Conservation (phyloP, 805 yeast species). For the Myxozyma lipomycoides region DNA sequence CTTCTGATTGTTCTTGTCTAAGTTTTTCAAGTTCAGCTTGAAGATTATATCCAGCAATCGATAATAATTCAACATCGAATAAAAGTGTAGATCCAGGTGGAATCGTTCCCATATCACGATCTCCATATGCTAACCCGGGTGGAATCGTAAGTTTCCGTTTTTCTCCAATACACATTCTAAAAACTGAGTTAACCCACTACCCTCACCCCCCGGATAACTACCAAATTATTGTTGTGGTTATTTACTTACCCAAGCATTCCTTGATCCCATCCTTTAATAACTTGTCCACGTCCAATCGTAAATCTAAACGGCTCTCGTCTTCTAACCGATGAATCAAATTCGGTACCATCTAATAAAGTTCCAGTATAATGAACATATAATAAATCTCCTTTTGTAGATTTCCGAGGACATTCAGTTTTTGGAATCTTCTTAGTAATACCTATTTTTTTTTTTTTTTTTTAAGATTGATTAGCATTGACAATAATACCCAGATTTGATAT, state of each 20-base stretch:
- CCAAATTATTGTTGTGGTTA: slow-evolving; percentile 7
- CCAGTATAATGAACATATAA: slow-evolving; percentile 81
- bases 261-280: slow-evolving; percentile 87
- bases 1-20: neutral
- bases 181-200: neutral
- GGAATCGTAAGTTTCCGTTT: slow-evolving; percentile 77
- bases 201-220: too few relatives aligned
- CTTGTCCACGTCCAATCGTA: slow-evolving; percentile 72
- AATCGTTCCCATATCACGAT: slow-evolving; percentile 47
- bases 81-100: slow-evolving; percentile 74
- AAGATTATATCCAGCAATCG: slow-evolving; percentile 37
- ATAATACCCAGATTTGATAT: too few relatives aligned
- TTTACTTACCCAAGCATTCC: slow-evolving; percentile 54
- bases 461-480: neutral
- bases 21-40: neutral
- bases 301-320: slow-evolving; percentile 69
- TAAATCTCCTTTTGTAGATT: slow-evolving; percentile 60
- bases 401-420: slow-evolving; percentile 34
- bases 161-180: slow-evolving; percentile 79
- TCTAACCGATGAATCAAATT: slow-evolving; percentile 67
- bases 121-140: slow-evolving; percentile 71
- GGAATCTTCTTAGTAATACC: slow-evolving; percentile 21
- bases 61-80: slow-evolving; percentile 63
- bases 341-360: slow-evolving; percentile 57
- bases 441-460: too few relatives aligned